phyloP scores from a whole-genome alignment of 345 rosid species.

The Rhodamnia argentea region DNA sequence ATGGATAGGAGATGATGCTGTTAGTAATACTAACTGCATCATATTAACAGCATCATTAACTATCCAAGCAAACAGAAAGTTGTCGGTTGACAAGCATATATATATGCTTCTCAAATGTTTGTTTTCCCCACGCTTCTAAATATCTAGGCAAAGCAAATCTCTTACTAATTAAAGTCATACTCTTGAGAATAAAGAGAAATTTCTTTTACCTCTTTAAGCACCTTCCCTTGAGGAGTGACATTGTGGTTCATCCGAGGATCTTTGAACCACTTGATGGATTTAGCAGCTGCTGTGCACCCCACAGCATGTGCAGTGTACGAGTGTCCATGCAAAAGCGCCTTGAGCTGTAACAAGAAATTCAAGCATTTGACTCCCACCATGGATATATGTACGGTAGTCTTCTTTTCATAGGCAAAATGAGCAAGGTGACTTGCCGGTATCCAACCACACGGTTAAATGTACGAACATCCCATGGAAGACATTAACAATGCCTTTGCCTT shows the following conservation, averaged over 20 bases:
- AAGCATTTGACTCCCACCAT: not conserved
- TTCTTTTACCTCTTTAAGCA: slow-evolving; percentile 57
- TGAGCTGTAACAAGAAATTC: slow-evolving; percentile 35
- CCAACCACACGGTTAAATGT: not conserved
- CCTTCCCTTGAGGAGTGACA: slow-evolving; percentile 29
- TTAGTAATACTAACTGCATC: not conserved
- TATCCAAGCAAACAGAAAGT: not conserved
- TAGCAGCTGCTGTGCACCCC: slow-evolving; percentile 86
- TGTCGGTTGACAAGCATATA: not conserved
- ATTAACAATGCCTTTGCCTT: not conserved
- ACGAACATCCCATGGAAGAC: not conserved
- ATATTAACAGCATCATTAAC: not conserved
- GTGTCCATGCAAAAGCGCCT: slow-evolving; percentile 93
- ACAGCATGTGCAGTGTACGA: slow-evolving; percentile 90
- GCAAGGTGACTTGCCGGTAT: not conserved
- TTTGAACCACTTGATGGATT: slow-evolving; percentile 78
- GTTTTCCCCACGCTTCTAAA: not conserved
- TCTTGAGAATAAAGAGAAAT: not conserved
- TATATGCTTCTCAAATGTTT: not conserved
- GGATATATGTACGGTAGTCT: not conserved
- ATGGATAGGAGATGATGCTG: not conserved
- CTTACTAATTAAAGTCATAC: not conserved
- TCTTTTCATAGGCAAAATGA: not conserved
- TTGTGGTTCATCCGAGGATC: slow-evolving; percentile 71
- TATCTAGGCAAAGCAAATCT: not conserved